Evolutionary conservation across 1,284 basidiomycete species (phyloP).

Genomic region (Paramarasmius palmivorus): DNA sequence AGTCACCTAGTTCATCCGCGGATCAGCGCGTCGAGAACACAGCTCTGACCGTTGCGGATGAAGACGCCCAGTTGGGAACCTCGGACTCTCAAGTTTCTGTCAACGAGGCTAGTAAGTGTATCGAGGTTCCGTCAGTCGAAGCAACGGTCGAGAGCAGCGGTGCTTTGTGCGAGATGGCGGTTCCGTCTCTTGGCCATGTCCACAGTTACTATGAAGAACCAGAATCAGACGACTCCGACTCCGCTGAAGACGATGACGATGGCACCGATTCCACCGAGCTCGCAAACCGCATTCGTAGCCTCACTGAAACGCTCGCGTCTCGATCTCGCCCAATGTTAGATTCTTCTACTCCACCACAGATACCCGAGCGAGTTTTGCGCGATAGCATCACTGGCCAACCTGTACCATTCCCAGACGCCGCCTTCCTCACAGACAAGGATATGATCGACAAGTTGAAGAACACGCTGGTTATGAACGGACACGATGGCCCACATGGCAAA

Average conservation of each 20-base stretch:
- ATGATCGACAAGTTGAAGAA: not conserved
- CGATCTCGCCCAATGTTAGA: not conserved
- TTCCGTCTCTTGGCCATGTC: not conserved
- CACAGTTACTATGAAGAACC: not conserved
- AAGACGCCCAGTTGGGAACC: too few species aligned
- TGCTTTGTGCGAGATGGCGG: not conserved
- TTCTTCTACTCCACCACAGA: not conserved
- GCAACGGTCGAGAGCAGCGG: not conserved
- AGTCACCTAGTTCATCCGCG: too few species aligned
- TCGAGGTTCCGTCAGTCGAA: not conserved
- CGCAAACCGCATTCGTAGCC: not conserved
- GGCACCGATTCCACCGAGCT: not conserved
- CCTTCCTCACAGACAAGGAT: slow-evolving; percentile 1
- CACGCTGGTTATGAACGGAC: not conserved
- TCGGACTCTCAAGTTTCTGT: not conserved
- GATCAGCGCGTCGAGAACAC: too few species aligned
- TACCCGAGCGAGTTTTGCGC: slow-evolving; percentile 7
- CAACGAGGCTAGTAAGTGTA: not conserved
- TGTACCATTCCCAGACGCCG: not conserved
- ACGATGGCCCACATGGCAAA: not conserved
- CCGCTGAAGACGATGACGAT: not conserved
- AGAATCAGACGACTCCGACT: not conserved
- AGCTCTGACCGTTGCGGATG: too few species aligned
- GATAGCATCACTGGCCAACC: slow-evolving; percentile 2
- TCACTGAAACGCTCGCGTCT: not conserved